Evolutionary conservation across 2,329 filamentous ascomycete species (phyloP).

Genomic region (Fusarium nygamai): DNA sequence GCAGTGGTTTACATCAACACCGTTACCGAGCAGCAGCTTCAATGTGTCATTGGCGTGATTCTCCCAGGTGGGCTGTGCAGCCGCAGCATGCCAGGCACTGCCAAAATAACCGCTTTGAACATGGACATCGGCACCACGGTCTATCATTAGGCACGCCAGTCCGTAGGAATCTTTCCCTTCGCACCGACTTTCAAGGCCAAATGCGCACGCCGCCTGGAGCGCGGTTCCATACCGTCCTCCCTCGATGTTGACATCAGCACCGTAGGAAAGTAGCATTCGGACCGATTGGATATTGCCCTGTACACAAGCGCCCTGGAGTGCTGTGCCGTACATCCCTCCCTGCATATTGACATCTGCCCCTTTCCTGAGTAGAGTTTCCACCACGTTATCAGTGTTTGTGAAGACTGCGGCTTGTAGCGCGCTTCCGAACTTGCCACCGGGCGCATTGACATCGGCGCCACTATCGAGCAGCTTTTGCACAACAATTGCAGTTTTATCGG

Average conservation of each 20-base stretch:
- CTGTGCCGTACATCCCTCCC: background rate
- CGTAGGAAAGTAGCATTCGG: fast-evolving
- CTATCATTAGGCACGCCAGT: fast-evolving
- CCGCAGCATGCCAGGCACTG: background rate
- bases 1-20: background rate
- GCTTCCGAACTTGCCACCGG: background rate
- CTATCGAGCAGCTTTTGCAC: background rate
- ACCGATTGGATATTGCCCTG: fast-evolving
- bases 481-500: fast-evolving
- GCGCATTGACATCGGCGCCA: background rate
- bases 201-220: background rate
- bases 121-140: background rate
- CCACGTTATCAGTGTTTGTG: fast-evolving
- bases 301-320: background rate
- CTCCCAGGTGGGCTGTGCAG: fast-evolving
- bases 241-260: fast-evolving
- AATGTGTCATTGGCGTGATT: fast-evolving
- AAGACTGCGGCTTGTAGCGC: background rate
- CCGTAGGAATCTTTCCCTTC: no score
- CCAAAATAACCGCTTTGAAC: fast-evolving
- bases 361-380: fast-evolving
- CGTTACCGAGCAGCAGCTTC: background rate
- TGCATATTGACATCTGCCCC: fast-evolving
- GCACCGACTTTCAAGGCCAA: no score
- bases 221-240: background rate